A percentile compares a stretch with the other conserved stretches of the same genome.
Conservation (phyloP, 2,329 filamentous ascomycete genomes). For the Scortechinia acanthostroma region DNA sequence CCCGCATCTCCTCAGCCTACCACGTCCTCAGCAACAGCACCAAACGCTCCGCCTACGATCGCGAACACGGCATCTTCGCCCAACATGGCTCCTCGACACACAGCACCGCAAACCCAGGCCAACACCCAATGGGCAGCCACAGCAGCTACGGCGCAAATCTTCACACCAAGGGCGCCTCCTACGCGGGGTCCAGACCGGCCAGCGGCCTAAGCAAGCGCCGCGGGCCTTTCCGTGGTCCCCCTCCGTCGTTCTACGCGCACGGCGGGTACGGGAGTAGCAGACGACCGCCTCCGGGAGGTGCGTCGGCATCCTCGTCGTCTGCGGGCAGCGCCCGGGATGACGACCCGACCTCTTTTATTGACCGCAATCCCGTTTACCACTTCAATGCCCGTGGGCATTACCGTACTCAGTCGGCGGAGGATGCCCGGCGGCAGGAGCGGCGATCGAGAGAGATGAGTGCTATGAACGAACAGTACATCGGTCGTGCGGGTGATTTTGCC, state of each 20-base stretch:
- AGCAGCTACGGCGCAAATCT: conserved; percentile 1
- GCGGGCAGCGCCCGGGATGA: conserved; percentile 4
- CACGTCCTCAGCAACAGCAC: conserved; percentile 63
- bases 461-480: background rate
- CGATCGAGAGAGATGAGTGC: background rate
- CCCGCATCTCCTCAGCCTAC: conserved; percentile 80
- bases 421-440: background rate
- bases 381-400: background rate
- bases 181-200: conserved; percentile 70
- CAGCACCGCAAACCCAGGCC: conserved; percentile 16
- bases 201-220: conserved; percentile 74
- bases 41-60: conserved; percentile 77
- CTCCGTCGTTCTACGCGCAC: conserved; percentile 78
- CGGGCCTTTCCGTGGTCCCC: conserved; percentile 74
- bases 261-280: conserved; percentile 69
- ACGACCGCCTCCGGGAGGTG: conserved; percentile 45
- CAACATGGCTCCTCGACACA: conserved; percentile 16
- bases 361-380: background rate
- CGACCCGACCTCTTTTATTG: background rate
- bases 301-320: conserved; percentile 26
- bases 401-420: background rate
- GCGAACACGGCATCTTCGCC: conserved; percentile 40
- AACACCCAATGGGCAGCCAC: conserved; percentile 8
- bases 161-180: conserved; percentile 31
- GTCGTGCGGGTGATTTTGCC: background rate